Conservation (phyloP, 371 early-diverging fungal species). For the Phascolomyces articulosus region DNA sequence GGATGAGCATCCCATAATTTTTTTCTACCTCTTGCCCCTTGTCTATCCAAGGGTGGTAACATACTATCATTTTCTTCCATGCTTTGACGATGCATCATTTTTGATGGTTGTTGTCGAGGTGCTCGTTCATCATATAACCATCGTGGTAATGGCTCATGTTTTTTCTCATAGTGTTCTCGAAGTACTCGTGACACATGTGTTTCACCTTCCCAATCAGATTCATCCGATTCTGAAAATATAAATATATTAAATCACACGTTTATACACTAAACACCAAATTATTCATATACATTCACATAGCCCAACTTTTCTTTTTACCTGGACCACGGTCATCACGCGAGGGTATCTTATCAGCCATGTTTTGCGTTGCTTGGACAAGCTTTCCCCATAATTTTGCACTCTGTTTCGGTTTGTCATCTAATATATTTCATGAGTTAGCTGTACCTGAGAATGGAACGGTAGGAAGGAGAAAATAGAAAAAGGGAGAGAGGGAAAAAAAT, state of each 20-base stretch:
- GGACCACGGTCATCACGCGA: constrained; percentile 24
- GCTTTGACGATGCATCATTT: neutral
- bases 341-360: constrained; percentile 57
- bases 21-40: constrained; percentile 21
- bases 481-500: neutral
- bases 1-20: constrained; percentile 35
- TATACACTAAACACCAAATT: too few species aligned
- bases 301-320: constrained; percentile 3
- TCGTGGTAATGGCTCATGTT: constrained; percentile 31
- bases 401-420: constrained; percentile 38
- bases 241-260: neutral
- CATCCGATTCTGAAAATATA: constrained; percentile 63
- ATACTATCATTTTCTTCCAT: neutral
- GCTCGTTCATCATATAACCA: constrained; percentile 36
- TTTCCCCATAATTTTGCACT: constrained; percentile 57
- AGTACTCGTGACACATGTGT: constrained; percentile 56
- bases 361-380: constrained; percentile 60
- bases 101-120: neutral
- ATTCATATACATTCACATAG: neutral
- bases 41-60: neutral
- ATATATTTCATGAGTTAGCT: neutral
- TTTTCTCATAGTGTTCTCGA: constrained; percentile 53
- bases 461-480: neutral
- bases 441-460: neutral
- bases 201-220: constrained; percentile 61